Base-by-base conservation (phyloP, 176 grass and related monocot species). In the Dendrocalamus sinicus region DNA sequence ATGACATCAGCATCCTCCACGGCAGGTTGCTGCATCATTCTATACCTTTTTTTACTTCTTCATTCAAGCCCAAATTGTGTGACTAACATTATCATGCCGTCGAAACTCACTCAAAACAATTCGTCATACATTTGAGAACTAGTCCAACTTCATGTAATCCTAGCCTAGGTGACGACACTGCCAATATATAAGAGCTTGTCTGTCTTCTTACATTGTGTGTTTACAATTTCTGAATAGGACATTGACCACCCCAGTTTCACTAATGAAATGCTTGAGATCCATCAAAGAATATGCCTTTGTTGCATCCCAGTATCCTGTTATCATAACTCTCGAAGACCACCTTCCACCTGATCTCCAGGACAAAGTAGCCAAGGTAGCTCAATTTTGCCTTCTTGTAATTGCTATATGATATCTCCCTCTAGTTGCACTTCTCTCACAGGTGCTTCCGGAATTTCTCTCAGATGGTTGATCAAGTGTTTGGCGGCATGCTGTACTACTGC, bases 261-360 rank as follows among this genome's bases (percentile, higher is more conserved):
- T 98, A 19, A 54, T 94, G 59, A 95, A 87, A 83, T 98, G 96
- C 88, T 44, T 98, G 81, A 80, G 20, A 15, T 95, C 96, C 43
- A 98, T 98, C 88, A 95, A 96, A 76, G 81, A 95, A 7, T 69
- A 98, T 7, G 96, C 96, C 14, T 98, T 98, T 82, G 89, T 75
- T 28, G 90, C 91, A n/a, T 95, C 96, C 44, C 96, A 88, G 16
- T 98, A 92, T 71, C 96, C 96, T 76, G 96, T 98, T 45, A 94
- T 98, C 80, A 96, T 98, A 41, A 98, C 96, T 3, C 90, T 98
- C 1, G 96, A 98, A 79, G 96, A 98, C 72, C 96, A 98, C 55
- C 91, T 98, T 67, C 69, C 96, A 58, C 68, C 88, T 70, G 72
- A 94, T 62, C 96, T 98, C 73, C 96, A 98, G 85, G 93, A 86